phyloP scores from a whole-genome alignment of 495 filamentous ascomycete genomes.

The Patellaria atrata region DNA sequence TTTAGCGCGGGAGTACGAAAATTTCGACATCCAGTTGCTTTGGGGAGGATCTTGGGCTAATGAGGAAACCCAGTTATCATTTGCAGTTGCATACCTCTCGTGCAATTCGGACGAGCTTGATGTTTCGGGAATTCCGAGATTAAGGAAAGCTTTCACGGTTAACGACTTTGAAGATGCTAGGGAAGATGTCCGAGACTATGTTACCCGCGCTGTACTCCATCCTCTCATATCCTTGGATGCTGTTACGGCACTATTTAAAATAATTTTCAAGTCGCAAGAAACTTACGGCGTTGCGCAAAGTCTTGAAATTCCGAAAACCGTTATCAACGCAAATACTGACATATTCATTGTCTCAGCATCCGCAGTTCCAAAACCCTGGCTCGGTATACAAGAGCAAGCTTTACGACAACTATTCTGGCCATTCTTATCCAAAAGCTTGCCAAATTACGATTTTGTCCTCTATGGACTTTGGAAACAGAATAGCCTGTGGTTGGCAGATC shows the following conservation, averaged over 20 bases:
- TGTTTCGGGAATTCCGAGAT: conserved; percentile 62
- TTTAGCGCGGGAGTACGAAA: conserved; percentile 45
- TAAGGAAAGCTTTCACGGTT: conserved; percentile 60
- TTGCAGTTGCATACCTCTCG: conserved; percentile 67
- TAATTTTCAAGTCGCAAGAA: conserved; percentile 34
- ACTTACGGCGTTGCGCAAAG: conserved; percentile 27
- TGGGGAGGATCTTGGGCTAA: conserved; percentile 90
- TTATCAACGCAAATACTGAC: conserved; percentile 53
- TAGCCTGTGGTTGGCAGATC: conserved; percentile 61
- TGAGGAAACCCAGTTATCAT: conserved; percentile 73
- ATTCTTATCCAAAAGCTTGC: conserved; percentile 47
- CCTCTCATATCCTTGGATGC: conserved; percentile 82
- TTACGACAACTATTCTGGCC: conserved; percentile 45
- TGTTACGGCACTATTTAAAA: conserved; percentile 44
- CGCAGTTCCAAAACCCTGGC: conserved; percentile 52
- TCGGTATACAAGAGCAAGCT: conserved; percentile 44
- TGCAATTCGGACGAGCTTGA: conserved; percentile 59
- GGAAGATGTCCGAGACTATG: conserved; percentile 52
- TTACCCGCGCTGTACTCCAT: conserved; percentile 61
- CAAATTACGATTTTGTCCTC: conserved; percentile 69
- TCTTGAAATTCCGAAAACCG: conserved; percentile 39
- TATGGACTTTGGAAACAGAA: conserved; percentile 82
- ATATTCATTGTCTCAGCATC: conserved; percentile 71
- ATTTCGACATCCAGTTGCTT: conserved; percentile 62
- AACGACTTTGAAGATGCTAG: conserved; percentile 63